phyloP scores from a whole-genome alignment of 257 asterid genomes.

The Solanum bukasovii region DNA sequence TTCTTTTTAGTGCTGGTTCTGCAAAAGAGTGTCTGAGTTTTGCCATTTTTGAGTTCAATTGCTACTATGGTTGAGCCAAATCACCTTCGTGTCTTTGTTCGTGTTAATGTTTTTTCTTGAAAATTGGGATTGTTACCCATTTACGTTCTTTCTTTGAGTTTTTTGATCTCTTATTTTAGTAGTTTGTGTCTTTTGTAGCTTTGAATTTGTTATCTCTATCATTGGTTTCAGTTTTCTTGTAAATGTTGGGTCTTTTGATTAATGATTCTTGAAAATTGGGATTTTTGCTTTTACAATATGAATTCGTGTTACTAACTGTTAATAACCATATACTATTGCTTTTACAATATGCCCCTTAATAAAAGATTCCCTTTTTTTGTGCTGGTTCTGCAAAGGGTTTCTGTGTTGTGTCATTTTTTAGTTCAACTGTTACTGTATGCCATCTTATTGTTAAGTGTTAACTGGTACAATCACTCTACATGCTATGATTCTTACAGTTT shows the following conservation, averaged over 20 bases:
- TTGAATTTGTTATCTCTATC: not conserved
- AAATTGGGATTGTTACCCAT: not conserved
- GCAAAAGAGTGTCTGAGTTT: not conserved
- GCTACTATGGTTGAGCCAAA: not conserved
- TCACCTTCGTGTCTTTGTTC: not conserved
- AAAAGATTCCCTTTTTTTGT: not conserved
- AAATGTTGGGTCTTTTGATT: not conserved
- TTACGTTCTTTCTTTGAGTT: not conserved
- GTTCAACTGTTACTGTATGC: not conserved
- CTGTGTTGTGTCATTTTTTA: not conserved
- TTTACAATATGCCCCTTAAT: not conserved
- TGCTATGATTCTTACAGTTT: not conserved
- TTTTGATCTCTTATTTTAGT: not conserved
- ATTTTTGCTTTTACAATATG: not conserved
- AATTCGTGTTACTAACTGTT: not conserved
- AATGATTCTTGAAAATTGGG: not conserved
- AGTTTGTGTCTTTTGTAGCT: not conserved
- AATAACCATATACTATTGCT: not conserved
- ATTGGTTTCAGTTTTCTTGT: not conserved
- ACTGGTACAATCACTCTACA: not conserved
- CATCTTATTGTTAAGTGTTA: not conserved
- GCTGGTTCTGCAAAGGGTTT: not conserved
- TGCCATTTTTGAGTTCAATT: not conserved
- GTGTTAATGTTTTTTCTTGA: not conserved
- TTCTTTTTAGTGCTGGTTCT: not conserved